A percentile compares a stretch with the other conserved stretches of the same genome.
Evolutionary conservation across 192 early-diverging fungal genomes (phyloP).

Genomic region (Umbelopsis sp.): DNA sequence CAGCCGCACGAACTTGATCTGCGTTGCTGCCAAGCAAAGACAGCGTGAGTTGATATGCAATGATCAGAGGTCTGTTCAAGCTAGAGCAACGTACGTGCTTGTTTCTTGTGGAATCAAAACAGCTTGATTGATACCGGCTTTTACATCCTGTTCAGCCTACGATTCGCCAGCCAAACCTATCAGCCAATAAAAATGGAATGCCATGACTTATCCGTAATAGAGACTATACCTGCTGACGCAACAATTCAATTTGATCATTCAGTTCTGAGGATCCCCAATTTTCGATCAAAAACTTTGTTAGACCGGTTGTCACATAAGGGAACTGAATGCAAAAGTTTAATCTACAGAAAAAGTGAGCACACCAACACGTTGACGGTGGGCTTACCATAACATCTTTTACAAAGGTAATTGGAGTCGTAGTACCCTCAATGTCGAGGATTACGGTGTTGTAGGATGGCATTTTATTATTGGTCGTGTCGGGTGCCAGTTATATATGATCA

Average conservation of each 20-base stretch:
- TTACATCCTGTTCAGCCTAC: constrained; percentile 50
- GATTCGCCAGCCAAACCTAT: too few species aligned
- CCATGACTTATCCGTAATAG: neutral
- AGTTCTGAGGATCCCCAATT: constrained; percentile 50
- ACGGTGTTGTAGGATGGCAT: constrained; percentile 49
- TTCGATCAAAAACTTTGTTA: constrained; percentile 66
- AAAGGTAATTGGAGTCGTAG: constrained; percentile 95
- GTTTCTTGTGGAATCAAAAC: constrained; percentile 45
- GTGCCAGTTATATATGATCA: neutral
- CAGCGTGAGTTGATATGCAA: neutral
- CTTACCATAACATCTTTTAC: constrained; percentile 84
- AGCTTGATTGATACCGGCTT: constrained; percentile 40
- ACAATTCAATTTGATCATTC: constrained; percentile 41
- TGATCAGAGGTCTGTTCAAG: neutral
- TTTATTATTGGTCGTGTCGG: neutral
- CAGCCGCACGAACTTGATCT: constrained; percentile 48
- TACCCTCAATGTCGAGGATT: constrained; percentile 93
- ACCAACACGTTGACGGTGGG: neutral
- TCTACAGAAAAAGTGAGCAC: too few species aligned
- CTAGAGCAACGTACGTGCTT: constrained; percentile 29
- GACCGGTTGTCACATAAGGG: constrained; percentile 74
- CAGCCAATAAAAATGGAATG: too few species aligned
- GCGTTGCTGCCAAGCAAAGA: constrained; percentile 30
- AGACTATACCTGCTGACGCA: constrained; percentile 52
- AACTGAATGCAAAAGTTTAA: constrained; percentile 50